Evolutionary conservation across 306 rosid species (phyloP), one percentile per base, ranked within the genome.

Genomic region (Purshia tridentata): DNA sequence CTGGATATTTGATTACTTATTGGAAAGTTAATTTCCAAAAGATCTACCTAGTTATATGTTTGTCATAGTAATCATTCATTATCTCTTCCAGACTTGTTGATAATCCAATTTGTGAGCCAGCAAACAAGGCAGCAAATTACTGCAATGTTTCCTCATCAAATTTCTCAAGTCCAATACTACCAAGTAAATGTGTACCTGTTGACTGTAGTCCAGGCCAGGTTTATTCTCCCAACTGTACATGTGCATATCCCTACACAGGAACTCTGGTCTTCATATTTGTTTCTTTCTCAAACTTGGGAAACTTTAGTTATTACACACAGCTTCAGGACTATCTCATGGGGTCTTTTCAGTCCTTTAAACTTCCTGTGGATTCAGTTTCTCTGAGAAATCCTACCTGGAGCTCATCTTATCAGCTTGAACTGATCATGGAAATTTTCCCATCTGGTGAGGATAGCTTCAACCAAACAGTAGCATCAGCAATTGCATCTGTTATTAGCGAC

Each of bases 211-310:
- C 44, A 5, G 52, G 69, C 49, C 78, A 73, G 78, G 79, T 50
- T 77, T 51, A 64, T n/a, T 90, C 89, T 80, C 98, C 95, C 23
- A 87, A 76, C 14, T 92, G 98, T 79, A 75, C 6, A 74, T 92
- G 98, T 70, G 82, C 87, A 64, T 83, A 85, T 71, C 90, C 98
- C 68, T 92, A 80, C 73, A 41, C 75, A 6, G 98, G 92, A 69
- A 78, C 74, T 65, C 80, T 92, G 19, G 1, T 4, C 72, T 83
- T 92, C 78, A 79, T 87, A 87, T 86, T 91, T 57, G 87, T 85
- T 49, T 52, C 81, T 48, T 88, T 90, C 84, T 85, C 91, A 10
- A 83, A 61, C 76, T 78, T 82, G 77, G 69, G 4, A 29, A 85
- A 78, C 78, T 3, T 23, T 8, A 63, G 76, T 54, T 55, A 60